Percentiles rank a stretch among this genome's conserved stretches.
Evolutionary conservation across 1,139 yeast species (phyloP).

Genomic region (Eremothecium sinecaudum): DNA sequence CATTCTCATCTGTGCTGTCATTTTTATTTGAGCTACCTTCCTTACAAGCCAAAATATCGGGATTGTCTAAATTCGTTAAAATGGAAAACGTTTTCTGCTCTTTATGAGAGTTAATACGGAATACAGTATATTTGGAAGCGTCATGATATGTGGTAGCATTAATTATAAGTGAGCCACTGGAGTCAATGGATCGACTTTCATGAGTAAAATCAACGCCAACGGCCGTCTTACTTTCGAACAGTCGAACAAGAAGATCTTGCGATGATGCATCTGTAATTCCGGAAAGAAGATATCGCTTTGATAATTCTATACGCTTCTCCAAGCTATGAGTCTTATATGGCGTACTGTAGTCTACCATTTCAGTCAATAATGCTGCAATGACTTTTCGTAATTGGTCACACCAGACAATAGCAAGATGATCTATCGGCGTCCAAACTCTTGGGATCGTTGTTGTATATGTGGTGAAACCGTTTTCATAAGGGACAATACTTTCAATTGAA

Average conservation of each 20-base stretch:
- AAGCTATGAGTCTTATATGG: slow-evolving; percentile 44
- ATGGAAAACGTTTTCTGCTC: slow-evolving; percentile 10
- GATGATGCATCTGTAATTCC: slow-evolving; percentile 31
- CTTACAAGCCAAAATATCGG: not conserved
- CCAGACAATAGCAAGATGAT: slow-evolving; percentile 96
- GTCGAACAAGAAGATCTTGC: no score
- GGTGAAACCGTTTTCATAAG: slow-evolving; percentile 69
- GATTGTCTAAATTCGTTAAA: slow-evolving; percentile 9
- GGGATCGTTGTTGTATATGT: slow-evolving; percentile 83
- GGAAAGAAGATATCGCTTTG: slow-evolving; percentile 44
- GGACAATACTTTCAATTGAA: slow-evolving; percentile 60
- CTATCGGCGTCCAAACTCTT: slow-evolving; percentile 88
- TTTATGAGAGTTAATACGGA: slow-evolving; percentile 2
- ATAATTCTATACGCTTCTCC: slow-evolving; percentile 46
- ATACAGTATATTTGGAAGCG: not conserved
- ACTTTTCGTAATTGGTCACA: slow-evolving; percentile 75
- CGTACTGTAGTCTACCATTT: slow-evolving; percentile 42
- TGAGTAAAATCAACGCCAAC: not conserved
- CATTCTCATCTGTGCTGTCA: not conserved
- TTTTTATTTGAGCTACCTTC: no score
- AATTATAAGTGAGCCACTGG: not conserved
- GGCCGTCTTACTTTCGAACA: not conserved
- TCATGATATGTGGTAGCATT: not conserved
- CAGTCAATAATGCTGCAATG: slow-evolving; percentile 51
- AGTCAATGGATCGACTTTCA: not conserved